Base-by-base conservation (phyloP, 257 asterid species). In the Parsonsia alboflavescens region DNA sequence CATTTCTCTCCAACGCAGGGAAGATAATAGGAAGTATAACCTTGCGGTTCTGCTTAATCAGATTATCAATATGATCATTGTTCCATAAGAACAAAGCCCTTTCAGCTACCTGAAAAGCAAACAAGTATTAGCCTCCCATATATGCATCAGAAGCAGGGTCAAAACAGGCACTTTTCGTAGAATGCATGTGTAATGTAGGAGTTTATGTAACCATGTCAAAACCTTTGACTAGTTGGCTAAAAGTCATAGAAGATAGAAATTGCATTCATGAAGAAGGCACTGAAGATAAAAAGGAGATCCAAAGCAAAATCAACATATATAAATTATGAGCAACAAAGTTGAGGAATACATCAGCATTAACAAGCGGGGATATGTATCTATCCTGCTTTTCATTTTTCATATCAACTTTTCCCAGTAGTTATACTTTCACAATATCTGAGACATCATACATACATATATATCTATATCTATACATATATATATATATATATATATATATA, bases 31-130 rank as follows among this genome's bases (percentile, higher is more conserved):
- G 97, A 67, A 91, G 88, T 78, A 91, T 88, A 59, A 89, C 87
- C 76, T 84, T 87, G 69, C 91, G 88, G 72, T 89, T 85, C 80
- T 88, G 96, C 80, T 85, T 91, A 56, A 91, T 84, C 76, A 91
- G 80, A 72, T 75, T 91, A 79, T 89, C 97, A 6, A 91, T 81
- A 79, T 91, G 97, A 79, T 91, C 94, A 26, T 84, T 91, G 89
- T 88, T 91, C 97, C 97, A 91, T 78, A 91, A 67, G 78, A 89
- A 91, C 68, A 89, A 80, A 64, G 97, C 85, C 85, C 97, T 86
- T 83, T 91, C 97, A 1, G 96, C 97, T 77, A 91, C 96, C 97
- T 91, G 76, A 30, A 52, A 69, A 33, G 57, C 52, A 77, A 45
- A 75, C 62, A 48, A 41, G 0, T 41, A 63, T 28, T 21, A 9